A percentile compares a stretch with the other conserved stretches of the same genome.
phyloP scores from a whole-genome alignment of 2,329 filamentous ascomycete species.

The Hymenoscyphus repandus region DNA sequence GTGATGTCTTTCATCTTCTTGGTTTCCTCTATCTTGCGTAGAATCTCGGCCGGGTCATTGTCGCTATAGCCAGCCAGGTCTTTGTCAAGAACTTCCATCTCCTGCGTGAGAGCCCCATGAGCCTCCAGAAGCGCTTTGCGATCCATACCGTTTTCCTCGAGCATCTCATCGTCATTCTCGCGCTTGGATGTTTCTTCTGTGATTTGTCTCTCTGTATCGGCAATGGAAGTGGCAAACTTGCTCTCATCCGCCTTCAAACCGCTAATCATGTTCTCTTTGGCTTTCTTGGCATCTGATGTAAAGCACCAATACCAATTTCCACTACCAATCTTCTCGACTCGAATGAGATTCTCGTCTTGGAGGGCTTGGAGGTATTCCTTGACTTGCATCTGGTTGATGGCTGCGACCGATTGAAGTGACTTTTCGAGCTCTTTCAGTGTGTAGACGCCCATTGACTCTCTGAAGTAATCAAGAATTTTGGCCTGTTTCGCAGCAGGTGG shows the following conservation, averaged over 20 bases:
- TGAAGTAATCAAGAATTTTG: conserved; percentile 54
- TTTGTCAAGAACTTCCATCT: conserved; percentile 27
- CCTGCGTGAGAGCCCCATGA: conserved; percentile 24
- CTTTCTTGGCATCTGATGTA: conserved; percentile 47
- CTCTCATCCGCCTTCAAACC: conserved; percentile 34
- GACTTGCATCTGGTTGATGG: conserved; percentile 61
- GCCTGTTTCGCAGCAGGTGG: conserved; percentile 53
- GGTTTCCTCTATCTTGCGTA: conserved; percentile 26
- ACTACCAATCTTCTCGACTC: conserved; percentile 64
- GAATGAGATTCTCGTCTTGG: conserved; percentile 54
- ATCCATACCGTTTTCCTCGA: conserved; percentile 24
- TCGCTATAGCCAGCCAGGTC: conserved; percentile 29
- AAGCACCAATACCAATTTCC: conserved; percentile 72
- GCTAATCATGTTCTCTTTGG: conserved; percentile 36
- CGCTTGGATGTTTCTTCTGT: conserved; percentile 32
- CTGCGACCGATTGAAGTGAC: conserved; percentile 52
- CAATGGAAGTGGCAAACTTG: conserved; percentile 28
- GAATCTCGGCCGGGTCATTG: conserved; percentile 28
- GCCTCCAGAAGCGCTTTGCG: conserved; percentile 25
- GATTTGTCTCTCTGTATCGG: conserved; percentile 32
- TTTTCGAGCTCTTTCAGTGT: conserved; percentile 66
- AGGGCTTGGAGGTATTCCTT: conserved; percentile 62
- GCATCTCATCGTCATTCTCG: conserved; percentile 31
- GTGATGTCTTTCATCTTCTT: conserved; percentile 26
- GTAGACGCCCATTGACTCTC: conserved; percentile 54